A percentile compares a stretch with the other conserved stretches of the same genome.
These are phyloP conservation scores for Saccharomycodes ludwigii DNA, from an alignment of 805 yeast genomes.

Conservation along the genomic window DNA sequence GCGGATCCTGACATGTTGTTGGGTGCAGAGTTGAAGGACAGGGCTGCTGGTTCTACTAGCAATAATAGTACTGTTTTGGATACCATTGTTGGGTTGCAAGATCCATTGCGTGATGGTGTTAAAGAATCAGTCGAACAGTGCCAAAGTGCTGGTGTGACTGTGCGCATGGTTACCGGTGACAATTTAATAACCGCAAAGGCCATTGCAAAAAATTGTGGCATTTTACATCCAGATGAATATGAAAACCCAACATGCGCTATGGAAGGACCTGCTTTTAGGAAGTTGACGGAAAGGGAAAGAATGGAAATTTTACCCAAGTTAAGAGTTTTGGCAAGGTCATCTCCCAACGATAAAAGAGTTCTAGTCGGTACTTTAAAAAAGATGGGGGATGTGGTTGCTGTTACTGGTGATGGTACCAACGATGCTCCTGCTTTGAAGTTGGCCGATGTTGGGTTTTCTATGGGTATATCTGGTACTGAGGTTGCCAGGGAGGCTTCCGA, in stretches of 20 bases:
- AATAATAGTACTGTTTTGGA: slow-evolving; percentile 42
- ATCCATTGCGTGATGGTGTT: slow-evolving; percentile 86
- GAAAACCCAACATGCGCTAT: slow-evolving; percentile 50
- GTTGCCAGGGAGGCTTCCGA: slow-evolving; percentile 97
- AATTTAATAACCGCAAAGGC: slow-evolving; percentile 85
- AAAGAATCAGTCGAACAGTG: slow-evolving; percentile 81
- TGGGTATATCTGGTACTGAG: slow-evolving; percentile 98
- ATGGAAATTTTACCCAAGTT: slow-evolving; percentile 53
- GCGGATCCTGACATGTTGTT: slow-evolving; percentile 34
- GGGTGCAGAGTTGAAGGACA: slow-evolving; percentile 21
- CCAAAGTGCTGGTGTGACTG: slow-evolving; percentile 83
- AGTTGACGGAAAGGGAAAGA: slow-evolving; percentile 46
- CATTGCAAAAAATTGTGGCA: slow-evolving; percentile 79
- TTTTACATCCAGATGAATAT: slow-evolving; percentile 25
- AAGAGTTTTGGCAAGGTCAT: slow-evolving; percentile 82
- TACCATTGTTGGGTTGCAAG: slow-evolving; percentile 84
- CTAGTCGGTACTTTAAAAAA: slow-evolving; percentile 70
- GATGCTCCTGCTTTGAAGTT: slow-evolving; percentile 96
- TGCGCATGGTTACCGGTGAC: slow-evolving; percentile 98
- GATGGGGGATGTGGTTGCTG: slow-evolving; percentile 91
- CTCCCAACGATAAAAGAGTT: slow-evolving; percentile 89
- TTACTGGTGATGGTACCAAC: slow-evolving; percentile 98
- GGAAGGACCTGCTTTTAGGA: slow-evolving; percentile 90
- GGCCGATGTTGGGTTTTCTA: slow-evolving; percentile 96
- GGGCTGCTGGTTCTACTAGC: slow-evolving; percentile 8